phyloP scores from a whole-genome alignment of 805 yeast species.

The Metschnikowia arizonensis region DNA sequence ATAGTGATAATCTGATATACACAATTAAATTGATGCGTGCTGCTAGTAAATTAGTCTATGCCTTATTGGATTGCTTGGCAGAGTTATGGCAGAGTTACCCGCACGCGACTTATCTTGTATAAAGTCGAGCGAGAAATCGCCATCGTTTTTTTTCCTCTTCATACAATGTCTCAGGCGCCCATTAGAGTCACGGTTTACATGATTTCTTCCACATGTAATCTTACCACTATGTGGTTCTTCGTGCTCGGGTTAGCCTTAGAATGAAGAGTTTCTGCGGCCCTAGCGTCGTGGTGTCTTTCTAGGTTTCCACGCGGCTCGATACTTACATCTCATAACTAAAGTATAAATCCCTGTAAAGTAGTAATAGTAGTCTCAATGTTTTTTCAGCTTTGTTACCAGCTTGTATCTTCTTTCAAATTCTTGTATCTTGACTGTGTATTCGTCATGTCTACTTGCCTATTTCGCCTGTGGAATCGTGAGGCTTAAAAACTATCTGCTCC shows the following conservation, averaged over 20 bases:
- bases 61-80: background rate
- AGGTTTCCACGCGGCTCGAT: conserved; percentile 68
- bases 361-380: too few species aligned
- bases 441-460: too few species aligned
- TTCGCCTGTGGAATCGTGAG: too few species aligned
- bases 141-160: conserved; percentile 15
- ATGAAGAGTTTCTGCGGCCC: conserved; percentile 51
- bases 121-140: conserved; percentile 6
- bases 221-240: conserved; percentile 47
- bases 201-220: conserved; percentile 47
- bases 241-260: conserved; percentile 97
- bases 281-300: conserved; percentile 49
- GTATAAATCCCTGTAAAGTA: background rate
- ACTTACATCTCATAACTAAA: conserved; percentile 44
- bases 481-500: background rate
- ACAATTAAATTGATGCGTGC: background rate
- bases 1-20: background rate
- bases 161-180: conserved; percentile 71
- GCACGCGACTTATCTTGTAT: conserved; percentile 13
- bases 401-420: too few species aligned
- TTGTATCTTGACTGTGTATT: too few species aligned
- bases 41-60: background rate
- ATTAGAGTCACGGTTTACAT: conserved; percentile 66
- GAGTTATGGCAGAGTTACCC: too few species aligned
- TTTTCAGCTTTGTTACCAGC: too few species aligned